These are phyloP conservation scores for Kokia cookei DNA, from an alignment of 441 rosid species.

Conservation along the genomic window DNA sequence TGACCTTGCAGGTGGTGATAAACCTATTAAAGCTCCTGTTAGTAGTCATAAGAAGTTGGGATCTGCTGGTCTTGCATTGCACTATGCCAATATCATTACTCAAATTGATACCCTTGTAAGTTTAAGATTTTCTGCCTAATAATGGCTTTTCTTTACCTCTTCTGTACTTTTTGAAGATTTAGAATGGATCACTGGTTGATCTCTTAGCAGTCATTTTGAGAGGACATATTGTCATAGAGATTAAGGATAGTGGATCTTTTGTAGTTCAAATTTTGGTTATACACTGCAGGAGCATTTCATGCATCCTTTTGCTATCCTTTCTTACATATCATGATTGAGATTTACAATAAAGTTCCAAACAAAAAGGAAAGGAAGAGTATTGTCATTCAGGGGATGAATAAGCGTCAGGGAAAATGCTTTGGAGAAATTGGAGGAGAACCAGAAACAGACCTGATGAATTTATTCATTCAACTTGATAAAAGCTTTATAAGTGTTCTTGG, in stretches of 20 bases:
- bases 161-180: neutral
- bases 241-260: too few relatives aligned
- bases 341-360: neutral
- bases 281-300: neutral
- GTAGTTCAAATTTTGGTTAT: neutral
- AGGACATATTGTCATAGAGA: neutral
- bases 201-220: neutral
- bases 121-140: neutral
- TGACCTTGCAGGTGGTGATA: slow-evolving; percentile 56
- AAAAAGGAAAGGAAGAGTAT: neutral
- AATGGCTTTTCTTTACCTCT: slow-evolving; percentile 5
- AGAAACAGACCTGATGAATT: too few relatives aligned
- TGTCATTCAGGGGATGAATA: neutral
- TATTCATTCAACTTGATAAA: too few relatives aligned
- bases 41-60: slow-evolving; percentile 64
- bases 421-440: too few relatives aligned
- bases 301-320: neutral
- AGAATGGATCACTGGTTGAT: neutral
- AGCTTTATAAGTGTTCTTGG: too few relatives aligned
- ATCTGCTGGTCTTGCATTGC: slow-evolving; percentile 93
- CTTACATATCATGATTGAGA: neutral
- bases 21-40: slow-evolving; percentile 34
- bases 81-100: slow-evolving; percentile 89
- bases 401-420: neutral
- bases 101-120: slow-evolving; percentile 97